Conservation (phyloP, 306 rosid species). For the Biancaea sappan region DNA sequence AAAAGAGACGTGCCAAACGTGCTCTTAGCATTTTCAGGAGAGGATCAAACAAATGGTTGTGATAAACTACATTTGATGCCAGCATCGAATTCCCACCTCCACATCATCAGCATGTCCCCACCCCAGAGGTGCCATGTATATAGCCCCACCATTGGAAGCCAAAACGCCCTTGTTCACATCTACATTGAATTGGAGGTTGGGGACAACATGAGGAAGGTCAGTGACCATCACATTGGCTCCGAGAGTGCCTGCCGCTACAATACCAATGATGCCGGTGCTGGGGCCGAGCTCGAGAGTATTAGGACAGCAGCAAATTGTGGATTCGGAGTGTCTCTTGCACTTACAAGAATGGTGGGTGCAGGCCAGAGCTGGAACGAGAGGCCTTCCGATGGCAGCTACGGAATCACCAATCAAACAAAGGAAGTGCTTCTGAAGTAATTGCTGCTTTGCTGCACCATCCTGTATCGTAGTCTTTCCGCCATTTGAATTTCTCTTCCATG, state of each 20-base stretch:
- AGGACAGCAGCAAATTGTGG: slow-evolving; percentile 27
- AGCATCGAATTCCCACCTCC: slow-evolving; percentile 59
- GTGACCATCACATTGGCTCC: slow-evolving; percentile 73
- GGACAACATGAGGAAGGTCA: slow-evolving; percentile 81
- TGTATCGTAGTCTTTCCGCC: background rate
- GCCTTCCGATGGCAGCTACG: slow-evolving; percentile 84
- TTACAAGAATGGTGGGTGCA: slow-evolving; percentile 84
- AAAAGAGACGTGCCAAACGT: too few species aligned
- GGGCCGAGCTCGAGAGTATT: slow-evolving; percentile 85
- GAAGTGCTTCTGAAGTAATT: slow-evolving; percentile 44
- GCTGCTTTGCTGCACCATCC: slow-evolving; percentile 24
- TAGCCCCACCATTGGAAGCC: slow-evolving; percentile 53
- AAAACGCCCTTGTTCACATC: slow-evolving; percentile 56
- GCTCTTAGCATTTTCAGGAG: slow-evolving; percentile 72
- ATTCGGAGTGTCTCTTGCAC: too few species aligned
- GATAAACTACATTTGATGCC: slow-evolving; percentile 93
- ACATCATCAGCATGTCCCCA: slow-evolving; percentile 80
- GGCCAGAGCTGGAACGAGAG: slow-evolving; percentile 98
- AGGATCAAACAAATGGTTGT: slow-evolving; percentile 78
- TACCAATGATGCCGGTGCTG: slow-evolving; percentile 91
- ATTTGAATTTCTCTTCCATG: background rate
- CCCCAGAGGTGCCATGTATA: slow-evolving; percentile 58
- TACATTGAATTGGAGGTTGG: slow-evolving; percentile 73
- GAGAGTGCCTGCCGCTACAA: slow-evolving; percentile 77
- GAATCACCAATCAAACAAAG: slow-evolving; percentile 63